Base-by-base conservation (phyloP, 768 basidiomycete genomes). In the Strobilomyces confusus region DNA sequence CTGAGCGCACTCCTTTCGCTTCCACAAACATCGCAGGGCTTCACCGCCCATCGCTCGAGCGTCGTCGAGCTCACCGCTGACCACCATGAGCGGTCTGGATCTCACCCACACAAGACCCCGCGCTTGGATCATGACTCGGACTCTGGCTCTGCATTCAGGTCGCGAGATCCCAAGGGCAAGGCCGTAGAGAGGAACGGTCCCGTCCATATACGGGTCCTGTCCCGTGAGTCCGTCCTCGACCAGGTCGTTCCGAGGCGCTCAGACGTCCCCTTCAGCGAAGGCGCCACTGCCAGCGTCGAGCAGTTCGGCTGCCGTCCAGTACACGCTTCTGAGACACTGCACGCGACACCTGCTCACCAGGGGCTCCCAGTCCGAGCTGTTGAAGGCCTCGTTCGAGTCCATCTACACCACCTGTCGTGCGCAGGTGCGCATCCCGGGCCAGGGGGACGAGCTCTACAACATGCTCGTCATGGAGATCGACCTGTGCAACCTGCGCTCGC, bases 71-170 rank as follows among this genome's bases (percentile, higher is more conserved):
- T n/a, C 25, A 48, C 65, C 9, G 1, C 58, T 26, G 68, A 75
- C 54, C 54, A 37, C 20, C 55, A 58, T 50, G 73, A 76, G 53
- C 77, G 76, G 70, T 77, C 74, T 64, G 79, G 73, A 66, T 80
- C 80, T 70, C 81, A 78, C 73, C 80, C 80, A 58, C 79, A 77
- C 70, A 89, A 90, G 75, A 80, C 80, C 53, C 77, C 84, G 56
- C 83, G 86, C 57, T 73, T 86, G 70, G 79, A 78, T 57, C 72
- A 73, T 61, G 83, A 86, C 75, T 81, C 79, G 70, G 86, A 88
- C 72, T 78, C 83, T 61, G 79, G 79, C 59, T 81, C 83, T 67
- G 80, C 83, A 60, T 82, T 77, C 69, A 81, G 87, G 65, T 76
- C 75, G 61, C 73, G 59, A 64, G 68, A 63, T 58, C 58, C 12